Evolutionary conservation across 805 yeast species (phyloP), one percentile per base, ranked within the genome.

Genomic region (Metschnikowia bowlesiae): DNA sequence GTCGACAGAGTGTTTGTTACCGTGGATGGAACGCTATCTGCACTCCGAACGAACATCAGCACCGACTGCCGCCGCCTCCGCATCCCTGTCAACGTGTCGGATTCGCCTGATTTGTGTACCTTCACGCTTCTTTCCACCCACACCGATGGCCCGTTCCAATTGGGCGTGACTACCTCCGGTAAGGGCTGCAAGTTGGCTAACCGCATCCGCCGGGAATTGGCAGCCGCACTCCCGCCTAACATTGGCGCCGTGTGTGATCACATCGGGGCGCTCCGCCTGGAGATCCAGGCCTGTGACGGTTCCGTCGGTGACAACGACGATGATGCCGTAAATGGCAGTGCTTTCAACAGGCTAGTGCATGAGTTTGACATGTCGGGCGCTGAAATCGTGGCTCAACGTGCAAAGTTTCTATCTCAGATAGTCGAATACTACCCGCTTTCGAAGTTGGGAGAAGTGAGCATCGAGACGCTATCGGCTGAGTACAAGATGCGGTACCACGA

Each of bases 121-220:
- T 91, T 91, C 64, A 81, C 92, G 0, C 65, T 89, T 48, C 71
- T 89, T 22, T 86, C 97, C 0, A 81, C 91, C 0, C 81, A 79
- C 61, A 69, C 73, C 2, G 82, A 84, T 50, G 94, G 95, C 6
- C 82, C 79, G 46, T 82, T 91, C 66, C 92, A 87, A 64, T 57
- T 91, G 47, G 95, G 96, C 0, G 81, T 91, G 8, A 82, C 92
- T 2, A 91, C 97, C 0, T 80, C 84, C 28, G 96, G 96, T 0
- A 87, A 87, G 67, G 97, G 97, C 4, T 91, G 97, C 69, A 81
- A 89, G 46, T 71, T 91, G 46, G 96, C 96, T 1, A 80, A 83
- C 48, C 75, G 96, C 58, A 78, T 91, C 58, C 86, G 83, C 59
- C 73, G 97, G 54, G 95, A 87, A 53, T 68, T 89, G 39, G 80